A percentile compares a stretch with the other conserved stretches of the same genome.
Evolutionary conservation across 176 grass and related monocot species (phyloP).

Genomic region (Cenchrus fungigraminus): DNA sequence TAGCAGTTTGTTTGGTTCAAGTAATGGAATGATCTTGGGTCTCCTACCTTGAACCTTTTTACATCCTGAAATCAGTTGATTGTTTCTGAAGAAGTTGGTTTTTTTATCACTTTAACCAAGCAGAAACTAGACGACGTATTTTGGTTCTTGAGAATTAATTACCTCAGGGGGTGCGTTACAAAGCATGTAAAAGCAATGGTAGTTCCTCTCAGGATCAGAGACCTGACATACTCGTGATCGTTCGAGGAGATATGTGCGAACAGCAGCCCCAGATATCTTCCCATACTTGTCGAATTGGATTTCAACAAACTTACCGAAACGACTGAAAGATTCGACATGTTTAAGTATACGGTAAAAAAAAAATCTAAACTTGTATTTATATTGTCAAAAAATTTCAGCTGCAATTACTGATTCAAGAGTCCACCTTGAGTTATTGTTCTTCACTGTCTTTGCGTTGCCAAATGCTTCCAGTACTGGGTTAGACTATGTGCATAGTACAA

Average conservation of each 20-base stretch:
- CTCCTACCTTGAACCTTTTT: conserved; percentile 85
- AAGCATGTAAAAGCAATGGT: conserved; percentile 98
- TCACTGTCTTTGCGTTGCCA: conserved; percentile 91
- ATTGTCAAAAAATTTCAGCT: background rate
- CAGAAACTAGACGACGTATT: background rate
- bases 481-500: conserved; percentile 47
- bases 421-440: conserved; percentile 97
- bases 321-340: conserved; percentile 49
- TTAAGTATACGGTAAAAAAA: background rate
- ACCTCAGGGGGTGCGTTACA: conserved; percentile 91
- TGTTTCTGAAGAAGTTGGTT: conserved; percentile 19
- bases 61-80: conserved; percentile 60
- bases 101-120: background rate
- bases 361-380: background rate
- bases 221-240: conserved; percentile 91
- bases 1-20: conserved; percentile 93
- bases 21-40: conserved; percentile 87
- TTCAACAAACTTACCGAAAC: conserved; percentile 98
- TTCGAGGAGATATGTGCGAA: conserved; percentile 87
- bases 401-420: conserved; percentile 11
- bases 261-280: conserved; percentile 93
- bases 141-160: conserved; percentile 53
- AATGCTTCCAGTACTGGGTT: conserved; percentile 98
- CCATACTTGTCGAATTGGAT: conserved; percentile 94
- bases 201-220: conserved; percentile 93